Base-by-base conservation (phyloP, 176 grass and related monocot genomes). In the Areca catechu region DNA sequence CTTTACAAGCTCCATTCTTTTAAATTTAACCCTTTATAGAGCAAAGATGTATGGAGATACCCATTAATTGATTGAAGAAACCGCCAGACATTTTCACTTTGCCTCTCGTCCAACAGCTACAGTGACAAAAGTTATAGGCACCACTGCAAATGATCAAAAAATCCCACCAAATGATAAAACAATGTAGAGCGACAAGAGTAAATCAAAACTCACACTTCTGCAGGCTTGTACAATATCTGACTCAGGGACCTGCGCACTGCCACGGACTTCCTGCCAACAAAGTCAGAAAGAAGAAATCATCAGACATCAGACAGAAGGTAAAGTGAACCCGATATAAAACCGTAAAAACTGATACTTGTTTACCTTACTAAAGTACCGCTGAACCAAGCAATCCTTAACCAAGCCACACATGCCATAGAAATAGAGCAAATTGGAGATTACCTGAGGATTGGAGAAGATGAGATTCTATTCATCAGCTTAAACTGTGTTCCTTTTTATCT, bases 391-490 rank as follows among this genome's bases (percentile, higher is more conserved):
- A 7, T 62, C 57, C 16, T 72, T 53, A 20, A 72, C 61, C 15
- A 72, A 61, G 49, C 58, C 69, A 72, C 69, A 62, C 58, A 72
- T 72, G 24, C 69, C 69, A 53, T 72, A 72, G 27, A 62, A 72
- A 51, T 72, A 72, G 24, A 62, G 69, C 9, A 72, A 61, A 72
- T 61, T 60, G 24, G 18, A 61, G 24, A 72, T 17, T 37, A 72
- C 24, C 69, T 72, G 48, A 22, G 14, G 24, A 62, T 7, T 0
- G 14, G 20, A 4, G 34, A 43, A 12, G 34, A 43, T 43, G 1
- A 2, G 34, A 43, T 43, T 43, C 7, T 12, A 14, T 43, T 43
- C 34, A 43, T 14, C 34, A 43, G 34, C 34, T 43, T 43, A 43
- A 43, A 43, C 34, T 43, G 34, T 43, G 10, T 12, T 12, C 10